Percentiles rank a stretch among this genome's conserved stretches.
phyloP scores from a whole-genome alignment of 148 eudicot genomes.

The Pouteria glomerata region DNA sequence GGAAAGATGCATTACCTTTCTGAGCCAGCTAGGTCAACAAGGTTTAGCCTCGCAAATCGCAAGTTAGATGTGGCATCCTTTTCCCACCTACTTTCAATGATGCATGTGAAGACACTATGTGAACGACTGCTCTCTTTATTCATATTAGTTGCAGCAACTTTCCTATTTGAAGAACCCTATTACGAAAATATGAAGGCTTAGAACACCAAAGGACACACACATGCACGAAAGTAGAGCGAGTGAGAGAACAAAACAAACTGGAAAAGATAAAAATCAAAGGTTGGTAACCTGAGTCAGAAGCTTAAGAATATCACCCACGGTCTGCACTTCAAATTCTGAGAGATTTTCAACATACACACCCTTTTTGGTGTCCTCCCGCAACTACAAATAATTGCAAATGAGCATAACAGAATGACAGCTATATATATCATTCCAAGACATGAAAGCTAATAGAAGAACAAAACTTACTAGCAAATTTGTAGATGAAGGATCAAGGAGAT shows the following conservation, averaged over 20 bases:
- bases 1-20: constrained; percentile 57
- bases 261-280: neutral
- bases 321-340: constrained; percentile 87
- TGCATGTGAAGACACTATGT: constrained; percentile 91
- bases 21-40: constrained; percentile 98
- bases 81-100: constrained; percentile 92
- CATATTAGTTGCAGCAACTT: constrained; percentile 96
- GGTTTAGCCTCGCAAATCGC: constrained; percentile 90
- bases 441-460: neutral
- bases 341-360: constrained; percentile 98
- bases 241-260: neutral
- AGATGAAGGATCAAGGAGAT: constrained; percentile 93
- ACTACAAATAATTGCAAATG: constrained; percentile 28
- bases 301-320: constrained; percentile 78
- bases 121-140: constrained; percentile 99
- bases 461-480: constrained; percentile 77
- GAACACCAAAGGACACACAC: neutral
- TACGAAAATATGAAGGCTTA: constrained; percentile 3
- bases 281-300: constrained; percentile 69
- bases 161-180: constrained; percentile 93
- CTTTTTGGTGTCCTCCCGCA: constrained; percentile 84
- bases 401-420: constrained; percentile 3
- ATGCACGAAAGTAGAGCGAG: neutral
- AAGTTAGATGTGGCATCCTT: constrained; percentile 76
- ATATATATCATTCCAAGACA: neutral